A percentile compares a stretch with the other conserved stretches of the same genome.
Conservation (phyloP, 805 yeast genomes). For the Saturnispora gosingensis region DNA sequence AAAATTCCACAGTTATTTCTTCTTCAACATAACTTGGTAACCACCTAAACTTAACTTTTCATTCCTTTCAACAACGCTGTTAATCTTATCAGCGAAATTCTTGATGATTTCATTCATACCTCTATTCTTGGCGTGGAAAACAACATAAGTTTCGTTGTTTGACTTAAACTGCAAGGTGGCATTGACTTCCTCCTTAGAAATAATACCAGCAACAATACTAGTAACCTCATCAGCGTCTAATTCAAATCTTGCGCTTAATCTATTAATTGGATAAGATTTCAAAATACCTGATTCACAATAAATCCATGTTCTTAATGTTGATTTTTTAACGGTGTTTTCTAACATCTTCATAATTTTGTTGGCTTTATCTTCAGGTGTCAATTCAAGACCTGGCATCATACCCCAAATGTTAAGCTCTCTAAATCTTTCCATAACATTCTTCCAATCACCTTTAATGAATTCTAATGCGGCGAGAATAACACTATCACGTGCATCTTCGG, state of each 20-base stretch:
- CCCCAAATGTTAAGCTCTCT: constrained; percentile 77
- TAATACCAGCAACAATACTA: constrained; percentile 63
- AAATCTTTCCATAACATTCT: constrained; percentile 60
- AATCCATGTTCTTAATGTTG: constrained; percentile 87
- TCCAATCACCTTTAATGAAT: constrained; percentile 87
- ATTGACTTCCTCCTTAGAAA: constrained; percentile 64
- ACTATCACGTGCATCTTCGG: constrained; percentile 91
- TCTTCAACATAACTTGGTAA: constrained; percentile 32
- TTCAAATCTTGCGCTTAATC: constrained; percentile 59
- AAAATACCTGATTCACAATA: constrained; percentile 74
- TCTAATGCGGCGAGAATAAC: constrained; percentile 88
- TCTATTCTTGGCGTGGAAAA: constrained; percentile 64
- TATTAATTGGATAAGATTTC: constrained; percentile 60
- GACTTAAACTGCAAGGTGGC: constrained; percentile 67
- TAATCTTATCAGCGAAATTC: constrained; percentile 72
- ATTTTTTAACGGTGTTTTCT: constrained; percentile 70
- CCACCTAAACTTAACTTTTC: constrained; percentile 79
- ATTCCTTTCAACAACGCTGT: constrained; percentile 70
- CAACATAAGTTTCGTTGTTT: constrained; percentile 54
- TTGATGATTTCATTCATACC: constrained; percentile 83
- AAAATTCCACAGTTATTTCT: constrained; percentile 6
- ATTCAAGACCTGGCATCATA: constrained; percentile 36
- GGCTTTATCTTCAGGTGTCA: constrained; percentile 20
- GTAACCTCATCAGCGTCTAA: constrained; percentile 46
- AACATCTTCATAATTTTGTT: constrained; percentile 53